phyloP scores from a whole-genome alignment of 768 basidiomycete species.

The Mrakia frigida region DNA sequence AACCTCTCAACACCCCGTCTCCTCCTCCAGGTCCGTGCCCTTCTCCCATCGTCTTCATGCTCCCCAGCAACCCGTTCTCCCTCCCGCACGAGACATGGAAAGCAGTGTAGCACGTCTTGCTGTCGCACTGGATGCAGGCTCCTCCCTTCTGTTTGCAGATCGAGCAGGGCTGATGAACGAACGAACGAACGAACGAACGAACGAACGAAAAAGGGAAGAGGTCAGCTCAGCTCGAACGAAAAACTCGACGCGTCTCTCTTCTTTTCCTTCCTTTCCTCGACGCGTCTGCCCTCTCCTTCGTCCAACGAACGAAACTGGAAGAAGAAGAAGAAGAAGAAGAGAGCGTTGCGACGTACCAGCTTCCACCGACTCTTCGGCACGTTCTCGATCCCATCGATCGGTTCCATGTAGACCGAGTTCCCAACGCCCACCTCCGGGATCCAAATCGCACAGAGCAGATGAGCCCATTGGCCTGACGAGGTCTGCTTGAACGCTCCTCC shows the following conservation, averaged over 20 bases:
- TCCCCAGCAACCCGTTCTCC: slow-evolving; percentile 65
- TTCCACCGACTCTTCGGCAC: slow-evolving; percentile 91
- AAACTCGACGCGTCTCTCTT: neutral
- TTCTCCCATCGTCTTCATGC: slow-evolving; percentile 42
- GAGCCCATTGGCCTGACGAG: slow-evolving; percentile 84
- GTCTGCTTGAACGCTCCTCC: slow-evolving; percentile 99
- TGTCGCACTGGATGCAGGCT: slow-evolving; percentile 94
- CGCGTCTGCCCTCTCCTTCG: too few species aligned
- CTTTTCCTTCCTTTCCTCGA: too few species aligned
- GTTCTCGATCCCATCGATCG: slow-evolving; percentile 79
- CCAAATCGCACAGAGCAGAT: slow-evolving; percentile 95
- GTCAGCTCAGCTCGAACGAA: slow-evolving; percentile 9
- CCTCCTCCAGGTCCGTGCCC: slow-evolving; percentile 32
- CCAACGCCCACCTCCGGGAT: slow-evolving; percentile 87
- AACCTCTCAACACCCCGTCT: slow-evolving; percentile 57
- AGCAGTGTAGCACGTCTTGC: slow-evolving; percentile 80
- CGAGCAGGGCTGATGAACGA: slow-evolving; percentile 54
- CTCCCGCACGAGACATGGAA: slow-evolving; percentile 94
- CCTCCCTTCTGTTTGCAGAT: slow-evolving; percentile 61
- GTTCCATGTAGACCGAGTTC: slow-evolving; percentile 97
- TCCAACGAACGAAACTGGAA: too few species aligned
- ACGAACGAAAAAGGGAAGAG: too few species aligned
- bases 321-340: too few species aligned
- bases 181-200: neutral
- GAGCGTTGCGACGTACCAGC: slow-evolving; percentile 56